These are phyloP conservation scores for Pholiota microspora DNA, from an alignment of 768 basidiomycete genomes.

Conservation along the genomic window DNA sequence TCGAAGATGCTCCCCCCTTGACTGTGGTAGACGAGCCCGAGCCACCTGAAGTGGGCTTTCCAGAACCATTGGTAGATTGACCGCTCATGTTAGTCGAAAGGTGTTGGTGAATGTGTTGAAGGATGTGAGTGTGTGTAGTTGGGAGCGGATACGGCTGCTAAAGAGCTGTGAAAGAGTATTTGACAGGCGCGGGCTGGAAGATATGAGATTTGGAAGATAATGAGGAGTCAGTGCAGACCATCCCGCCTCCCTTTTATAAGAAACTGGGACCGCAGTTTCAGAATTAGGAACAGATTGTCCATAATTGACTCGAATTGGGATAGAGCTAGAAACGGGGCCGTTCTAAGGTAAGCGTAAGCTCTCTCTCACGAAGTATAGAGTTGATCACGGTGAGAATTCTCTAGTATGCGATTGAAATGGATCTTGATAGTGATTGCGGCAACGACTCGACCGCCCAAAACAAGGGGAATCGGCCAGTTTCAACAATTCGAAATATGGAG, in stretches of 20 bases:
- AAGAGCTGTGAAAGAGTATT: background rate
- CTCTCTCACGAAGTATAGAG: slow-evolving; percentile 25
- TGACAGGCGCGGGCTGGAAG: slow-evolving; percentile 7
- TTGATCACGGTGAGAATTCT: slow-evolving; percentile 26
- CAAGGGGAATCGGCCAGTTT: slow-evolving; percentile 35
- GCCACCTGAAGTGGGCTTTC: slow-evolving; percentile 25
- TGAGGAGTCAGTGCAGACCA: slow-evolving; percentile 30
- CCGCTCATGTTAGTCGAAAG: slow-evolving; percentile 33
- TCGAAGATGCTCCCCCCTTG: slow-evolving; percentile 46
- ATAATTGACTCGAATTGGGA: slow-evolving; percentile 41
- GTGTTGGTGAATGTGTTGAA: background rate
- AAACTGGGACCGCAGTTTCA: slow-evolving; percentile 29
- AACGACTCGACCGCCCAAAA: slow-evolving; percentile 33
- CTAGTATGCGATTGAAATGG: slow-evolving; percentile 24
- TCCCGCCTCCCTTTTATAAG: slow-evolving; percentile 24
- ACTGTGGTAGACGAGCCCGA: slow-evolving; percentile 37
- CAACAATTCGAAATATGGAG: slow-evolving; percentile 31
- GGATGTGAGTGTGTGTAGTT: slow-evolving; percentile 7
- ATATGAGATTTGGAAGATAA: slow-evolving; percentile 21
- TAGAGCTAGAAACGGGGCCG: slow-evolving; percentile 24
- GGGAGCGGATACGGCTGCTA: slow-evolving; percentile 4
- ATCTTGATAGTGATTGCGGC: slow-evolving; percentile 38
- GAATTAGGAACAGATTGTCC: slow-evolving; percentile 31
- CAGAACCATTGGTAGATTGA: slow-evolving; percentile 35
- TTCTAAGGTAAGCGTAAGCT: slow-evolving; percentile 21